Evolutionary conservation across 805 yeast species (phyloP), one percentile per base, ranked within the genome.

Genomic region (Zygotorulaspora sp.): DNA sequence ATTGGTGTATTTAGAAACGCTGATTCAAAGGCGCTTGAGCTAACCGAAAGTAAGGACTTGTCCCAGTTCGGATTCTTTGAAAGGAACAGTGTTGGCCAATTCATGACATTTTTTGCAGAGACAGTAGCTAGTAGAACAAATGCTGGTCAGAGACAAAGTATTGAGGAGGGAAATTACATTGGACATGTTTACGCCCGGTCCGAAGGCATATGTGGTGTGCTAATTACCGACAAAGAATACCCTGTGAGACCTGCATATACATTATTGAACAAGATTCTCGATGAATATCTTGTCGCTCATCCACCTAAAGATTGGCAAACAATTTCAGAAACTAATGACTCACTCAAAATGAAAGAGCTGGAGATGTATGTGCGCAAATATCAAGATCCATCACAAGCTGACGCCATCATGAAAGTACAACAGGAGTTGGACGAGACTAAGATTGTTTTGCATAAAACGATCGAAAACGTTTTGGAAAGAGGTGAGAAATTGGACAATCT

Each of bases 211-310:
- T 83, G 95, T 15, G 96, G 95, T 46, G 95, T 92, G 22, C 66
- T 92, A 44, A 84, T 92, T 61, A 78, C 96, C 30, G 98, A 92
- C 62, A 84, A 85, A 62, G 97, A 90, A 51, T 92, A 92, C 64
- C 98, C 97, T 2, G 90, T 87, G 21, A 76, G 98, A 60, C 97
- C 96, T 10, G 97, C 97, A 1, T 90, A 87, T 65, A 85, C 97
- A 2, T 70, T 92, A 43, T 74, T 92, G 55, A 90, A 90, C 72
- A 90, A 87, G 66, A 69, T 90, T 15, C 71, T 87, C 50, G 98
- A 92, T 53, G 97, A 90, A 63, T 92, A 86, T 64, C 67, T 90
- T 38, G 71, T 89, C 9, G 78, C 81, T 46, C 88, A 84, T 61
- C 95, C 96, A 9, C 73, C 78, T 31, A 58, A 63, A 13, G 79